Evolutionary conservation across 2,329 filamentous ascomycete species (phyloP).

Genomic region (Blastomyces gilchristii): DNA sequence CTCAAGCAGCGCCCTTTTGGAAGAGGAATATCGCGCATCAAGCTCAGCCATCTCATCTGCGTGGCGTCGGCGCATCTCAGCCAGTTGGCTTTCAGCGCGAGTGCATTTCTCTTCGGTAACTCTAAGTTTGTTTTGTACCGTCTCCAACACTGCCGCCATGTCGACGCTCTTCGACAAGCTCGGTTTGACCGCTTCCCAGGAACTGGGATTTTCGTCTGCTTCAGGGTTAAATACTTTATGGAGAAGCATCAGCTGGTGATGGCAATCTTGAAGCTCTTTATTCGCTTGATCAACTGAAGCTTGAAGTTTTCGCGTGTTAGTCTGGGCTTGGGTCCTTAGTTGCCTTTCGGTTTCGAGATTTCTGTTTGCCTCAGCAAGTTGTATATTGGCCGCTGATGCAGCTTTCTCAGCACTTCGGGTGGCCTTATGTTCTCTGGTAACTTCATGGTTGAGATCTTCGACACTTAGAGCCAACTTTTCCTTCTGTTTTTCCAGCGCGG

Average conservation of each 20-base stretch:
- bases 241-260: conserved; percentile 68
- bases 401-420: conserved; percentile 84
- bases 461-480: conserved; percentile 82
- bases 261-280: conserved; percentile 69
- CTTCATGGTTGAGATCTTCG: conserved; percentile 87
- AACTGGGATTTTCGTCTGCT: conserved; percentile 52
- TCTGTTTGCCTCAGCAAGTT: conserved; percentile 80
- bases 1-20: conserved; percentile 67
- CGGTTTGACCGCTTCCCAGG: conserved; percentile 59
- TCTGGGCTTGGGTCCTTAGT: conserved; percentile 71
- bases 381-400: conserved; percentile 65
- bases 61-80: conserved; percentile 64
- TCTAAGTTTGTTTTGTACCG: conserved; percentile 77
- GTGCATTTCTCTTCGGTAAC: conserved; percentile 70
- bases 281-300: conserved; percentile 67
- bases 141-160: conserved; percentile 74
- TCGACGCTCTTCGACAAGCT: conserved; percentile 59
- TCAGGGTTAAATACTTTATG: conserved; percentile 80
- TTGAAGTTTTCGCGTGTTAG: conserved; percentile 73
- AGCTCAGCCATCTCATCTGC: conserved; percentile 60
- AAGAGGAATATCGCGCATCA: conserved; percentile 49
- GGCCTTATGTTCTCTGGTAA: conserved; percentile 79
- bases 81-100: conserved; percentile 73
- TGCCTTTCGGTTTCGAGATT: conserved; percentile 86
- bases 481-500: conserved; percentile 82